Percentiles rank a stretch among this genome's conserved stretches.
Evolutionary conservation across 108 stramenopile genomes (phyloP).

Genomic region (Chaetoceros tenuissimus): DNA sequence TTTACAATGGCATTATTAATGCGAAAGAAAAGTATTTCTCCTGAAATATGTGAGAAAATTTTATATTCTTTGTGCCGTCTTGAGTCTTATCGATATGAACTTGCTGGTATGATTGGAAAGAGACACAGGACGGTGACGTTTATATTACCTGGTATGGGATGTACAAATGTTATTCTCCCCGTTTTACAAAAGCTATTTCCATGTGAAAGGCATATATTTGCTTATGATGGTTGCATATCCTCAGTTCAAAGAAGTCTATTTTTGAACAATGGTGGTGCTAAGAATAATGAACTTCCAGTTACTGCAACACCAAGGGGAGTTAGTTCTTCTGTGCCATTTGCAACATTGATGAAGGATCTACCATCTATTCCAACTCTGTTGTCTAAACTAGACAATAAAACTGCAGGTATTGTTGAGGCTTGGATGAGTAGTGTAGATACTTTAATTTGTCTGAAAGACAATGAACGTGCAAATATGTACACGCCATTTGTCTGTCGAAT

Average conservation of each 20-base stretch:
- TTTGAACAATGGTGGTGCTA: constrained; percentile 10
- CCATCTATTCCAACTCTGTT: constrained; percentile 29
- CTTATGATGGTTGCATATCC: constrained; percentile 58
- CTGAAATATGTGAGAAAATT: constrained; percentile 33
- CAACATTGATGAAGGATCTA: constrained; percentile 20
- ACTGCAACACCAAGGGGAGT: constrained; percentile 16
- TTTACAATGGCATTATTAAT: constrained; percentile 40
- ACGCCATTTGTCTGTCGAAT: constrained; percentile 67
- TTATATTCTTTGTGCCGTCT: constrained; percentile 66
- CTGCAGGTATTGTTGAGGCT: constrained; percentile 56
- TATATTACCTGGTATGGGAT: constrained; percentile 60
- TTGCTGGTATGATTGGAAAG: constrained; percentile 5
- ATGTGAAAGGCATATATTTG: constrained; percentile 75
- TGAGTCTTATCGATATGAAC: constrained; percentile 55
- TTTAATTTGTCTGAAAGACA: constrained; percentile 59
- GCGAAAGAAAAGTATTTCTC: constrained; percentile 7
- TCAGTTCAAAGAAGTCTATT: constrained; percentile 33
- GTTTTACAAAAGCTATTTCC: constrained; percentile 63
- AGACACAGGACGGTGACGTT: constrained; percentile 48
- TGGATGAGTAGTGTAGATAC: constrained; percentile 78
- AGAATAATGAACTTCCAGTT: constrained; percentile 8
- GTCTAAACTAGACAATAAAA: constrained; percentile 34
- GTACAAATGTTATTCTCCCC: constrained; percentile 46
- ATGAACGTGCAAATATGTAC: constrained; percentile 66
- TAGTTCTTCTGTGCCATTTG: constrained; percentile 20